Percentiles rank a stretch among this genome's conserved stretches.
Evolutionary conservation across 202 grass and related monocot species (phyloP).

Genomic region (Saccharum hybrid): DNA sequence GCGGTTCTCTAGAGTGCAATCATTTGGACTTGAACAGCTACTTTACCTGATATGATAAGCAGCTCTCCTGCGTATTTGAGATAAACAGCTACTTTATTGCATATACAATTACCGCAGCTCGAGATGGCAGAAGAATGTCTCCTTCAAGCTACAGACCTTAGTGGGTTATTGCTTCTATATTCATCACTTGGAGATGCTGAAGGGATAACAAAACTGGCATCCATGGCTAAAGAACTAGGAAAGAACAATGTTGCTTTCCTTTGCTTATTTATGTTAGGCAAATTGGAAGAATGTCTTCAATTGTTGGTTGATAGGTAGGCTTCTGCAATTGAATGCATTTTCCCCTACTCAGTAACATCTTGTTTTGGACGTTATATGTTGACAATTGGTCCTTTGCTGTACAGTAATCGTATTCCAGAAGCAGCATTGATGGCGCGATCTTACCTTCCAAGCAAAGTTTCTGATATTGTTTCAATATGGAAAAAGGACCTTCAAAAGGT

Average conservation of each 20-base stretch:
- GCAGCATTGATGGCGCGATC: conserved; percentile 90
- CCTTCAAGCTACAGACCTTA: conserved; percentile 73
- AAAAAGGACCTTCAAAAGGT: conserved; percentile 84
- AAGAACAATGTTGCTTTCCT: conserved; percentile 95
- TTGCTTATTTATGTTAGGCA: conserved; percentile 82
- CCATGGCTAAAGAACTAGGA: conserved; percentile 80
- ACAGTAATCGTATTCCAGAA: conserved; percentile 84
- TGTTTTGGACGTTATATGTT: conserved; percentile 10
- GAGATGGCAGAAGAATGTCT: conserved; percentile 84
- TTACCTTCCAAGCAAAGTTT: conserved; percentile 87
- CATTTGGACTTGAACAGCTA: conserved; percentile 2
- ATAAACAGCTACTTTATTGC: conserved; percentile 8
- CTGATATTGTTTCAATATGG: conserved; percentile 77
- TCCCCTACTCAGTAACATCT: background rate
- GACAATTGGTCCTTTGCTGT: conserved; percentile 9
- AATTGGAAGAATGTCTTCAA: conserved; percentile 88
- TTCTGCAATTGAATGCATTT: conserved; percentile 13
- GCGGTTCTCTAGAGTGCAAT: background rate
- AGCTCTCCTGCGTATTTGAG: background rate
- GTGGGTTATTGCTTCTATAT: conserved; percentile 80
- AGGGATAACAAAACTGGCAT: conserved; percentile 73
- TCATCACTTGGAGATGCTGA: conserved; percentile 90
- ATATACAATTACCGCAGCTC: conserved; percentile 48
- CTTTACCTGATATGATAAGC: background rate
- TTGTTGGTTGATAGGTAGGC: conserved; percentile 73